A percentile compares a stretch with the other conserved stretches of the same genome.
phyloP scores from a whole-genome alignment of 352 stramenopile genomes.

The Plasmopara viticola region DNA sequence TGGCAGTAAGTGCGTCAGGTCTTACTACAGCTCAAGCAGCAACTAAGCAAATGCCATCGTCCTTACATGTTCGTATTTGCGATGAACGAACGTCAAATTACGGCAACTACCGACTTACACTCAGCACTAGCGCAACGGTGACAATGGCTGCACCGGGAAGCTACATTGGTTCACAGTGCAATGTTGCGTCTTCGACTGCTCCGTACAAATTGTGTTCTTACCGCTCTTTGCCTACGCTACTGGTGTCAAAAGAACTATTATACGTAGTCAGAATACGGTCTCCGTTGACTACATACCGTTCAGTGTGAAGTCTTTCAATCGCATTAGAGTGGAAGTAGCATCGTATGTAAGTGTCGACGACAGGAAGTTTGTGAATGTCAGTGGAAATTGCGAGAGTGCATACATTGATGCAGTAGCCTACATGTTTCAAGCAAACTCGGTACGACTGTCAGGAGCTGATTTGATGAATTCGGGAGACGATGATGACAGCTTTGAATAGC shows the following conservation, averaged over 20 bases:
- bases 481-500: conserved; percentile 52
- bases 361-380: conserved; percentile 45
- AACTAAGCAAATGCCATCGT: conserved; percentile 36
- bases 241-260: conserved; percentile 48
- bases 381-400: conserved; percentile 48
- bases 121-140: conserved; percentile 32
- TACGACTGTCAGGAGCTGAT: conserved; percentile 30
- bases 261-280: conserved; percentile 30
- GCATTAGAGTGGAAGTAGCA: conserved; percentile 50
- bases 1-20: conserved; percentile 48
- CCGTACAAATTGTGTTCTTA: conserved; percentile 48
- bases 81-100: conserved; percentile 49
- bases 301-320: conserved; percentile 35
- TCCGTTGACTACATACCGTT: conserved; percentile 63
- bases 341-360: conserved; percentile 44
- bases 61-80: conserved; percentile 36
- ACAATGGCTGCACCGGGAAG: conserved; percentile 26
- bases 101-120: conserved; percentile 57
- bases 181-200: conserved; percentile 14
- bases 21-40: conserved; percentile 40
- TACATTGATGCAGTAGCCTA: conserved; percentile 66
- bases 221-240: conserved; percentile 27
- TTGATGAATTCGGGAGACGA: conserved; percentile 52
- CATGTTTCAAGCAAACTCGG: conserved; percentile 38
- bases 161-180: conserved; percentile 68